Conservation (phyloP, 148 eudicot genomes). For the Salicornia ramosissima region DNA sequence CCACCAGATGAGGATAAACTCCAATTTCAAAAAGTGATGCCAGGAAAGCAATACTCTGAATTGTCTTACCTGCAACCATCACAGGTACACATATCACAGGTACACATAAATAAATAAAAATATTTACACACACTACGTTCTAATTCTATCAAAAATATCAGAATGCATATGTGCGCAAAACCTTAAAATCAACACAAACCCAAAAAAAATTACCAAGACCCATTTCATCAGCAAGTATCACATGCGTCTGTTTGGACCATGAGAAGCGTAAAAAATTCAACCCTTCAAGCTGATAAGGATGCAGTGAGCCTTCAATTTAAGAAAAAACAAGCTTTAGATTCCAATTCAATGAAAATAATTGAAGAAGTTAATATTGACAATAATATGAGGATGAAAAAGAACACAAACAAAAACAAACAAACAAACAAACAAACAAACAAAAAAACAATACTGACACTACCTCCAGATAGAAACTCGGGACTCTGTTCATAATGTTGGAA, state of each 20-base stretch:
- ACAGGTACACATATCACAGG: neutral
- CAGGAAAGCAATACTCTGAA: slow-evolving; percentile 94
- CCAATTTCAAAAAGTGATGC: slow-evolving; percentile 78
- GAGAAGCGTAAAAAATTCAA: slow-evolving; percentile 93
- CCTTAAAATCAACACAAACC: neutral
- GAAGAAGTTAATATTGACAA: neutral
- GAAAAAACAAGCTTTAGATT: slow-evolving; percentile 14
- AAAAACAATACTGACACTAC: slow-evolving; percentile 17
- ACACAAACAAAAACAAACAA: neutral
- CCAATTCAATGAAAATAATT: neutral
- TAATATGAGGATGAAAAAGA: neutral
- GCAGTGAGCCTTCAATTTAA: slow-evolving; percentile 62
- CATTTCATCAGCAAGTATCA: slow-evolving; percentile 99
- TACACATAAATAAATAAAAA: no score
- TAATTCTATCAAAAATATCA: neutral
- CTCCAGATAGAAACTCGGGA: slow-evolving; percentile 86
- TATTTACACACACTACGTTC: neutral
- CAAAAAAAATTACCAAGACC: slow-evolving; percentile 66
- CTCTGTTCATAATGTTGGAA: slow-evolving; percentile 84
- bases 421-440: neutral
- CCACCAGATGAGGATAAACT: slow-evolving; percentile 73
- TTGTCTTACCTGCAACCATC: slow-evolving; percentile 81
- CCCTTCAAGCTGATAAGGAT: slow-evolving; percentile 98
- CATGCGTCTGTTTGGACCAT: slow-evolving; percentile 94
- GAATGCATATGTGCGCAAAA: neutral